Conservation (phyloP, 1,139 yeast genomes). For the Sugiyamaella paludigena region DNA sequence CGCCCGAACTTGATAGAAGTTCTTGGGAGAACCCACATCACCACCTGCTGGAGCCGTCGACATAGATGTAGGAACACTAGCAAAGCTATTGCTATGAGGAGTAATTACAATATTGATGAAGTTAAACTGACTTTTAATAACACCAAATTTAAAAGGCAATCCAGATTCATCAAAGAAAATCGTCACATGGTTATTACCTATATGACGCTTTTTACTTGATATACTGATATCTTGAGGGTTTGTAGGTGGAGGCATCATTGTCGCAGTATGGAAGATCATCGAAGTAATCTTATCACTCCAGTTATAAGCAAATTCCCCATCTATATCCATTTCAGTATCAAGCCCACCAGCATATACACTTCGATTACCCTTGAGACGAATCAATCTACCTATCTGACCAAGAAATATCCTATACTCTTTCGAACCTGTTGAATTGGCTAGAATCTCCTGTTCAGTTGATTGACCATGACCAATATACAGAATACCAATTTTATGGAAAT, state of each 20-base stretch:
- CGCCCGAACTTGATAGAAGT: conserved; percentile 58
- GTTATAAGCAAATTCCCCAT: conserved; percentile 72
- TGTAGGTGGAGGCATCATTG: conserved; percentile 65
- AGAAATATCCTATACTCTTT: conserved; percentile 58
- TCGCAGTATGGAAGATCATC: conserved; percentile 72
- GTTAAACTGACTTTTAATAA: conserved; percentile 75
- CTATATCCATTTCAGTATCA: conserved; percentile 63
- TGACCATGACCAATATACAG: conserved; percentile 73
- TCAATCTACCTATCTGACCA: conserved; percentile 55
- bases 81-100: conserved; percentile 49
- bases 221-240: conserved; percentile 45
- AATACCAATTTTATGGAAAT: conserved; percentile 76
- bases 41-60: neutral
- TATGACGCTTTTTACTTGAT: conserved; percentile 72
- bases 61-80: conserved; percentile 1
- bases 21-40: conserved; percentile 14
- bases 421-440: conserved; percentile 67
- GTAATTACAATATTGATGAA: conserved; percentile 75
- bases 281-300: conserved; percentile 75
- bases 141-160: conserved; percentile 63
- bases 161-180: conserved; percentile 77
- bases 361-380: conserved; percentile 53
- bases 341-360: conserved; percentile 75
- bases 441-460: conserved; percentile 57
- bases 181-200: conserved; percentile 82